Conservation (phyloP, 1,284 basidiomycete genomes). For the Prillingera fragicola region DNA sequence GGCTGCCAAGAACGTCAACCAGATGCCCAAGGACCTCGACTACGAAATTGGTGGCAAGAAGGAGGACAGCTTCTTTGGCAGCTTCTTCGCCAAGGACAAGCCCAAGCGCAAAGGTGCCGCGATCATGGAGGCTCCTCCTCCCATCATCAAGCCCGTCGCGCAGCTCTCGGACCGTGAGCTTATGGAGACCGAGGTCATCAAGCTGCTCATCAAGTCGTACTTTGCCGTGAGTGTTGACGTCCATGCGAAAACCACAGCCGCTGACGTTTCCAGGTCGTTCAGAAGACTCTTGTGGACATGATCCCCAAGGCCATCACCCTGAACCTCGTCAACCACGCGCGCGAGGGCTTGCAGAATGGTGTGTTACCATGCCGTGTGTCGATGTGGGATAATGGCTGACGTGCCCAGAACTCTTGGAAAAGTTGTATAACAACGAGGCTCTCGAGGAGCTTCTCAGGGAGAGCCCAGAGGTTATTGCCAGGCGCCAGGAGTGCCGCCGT, state of each 20-base stretch:
- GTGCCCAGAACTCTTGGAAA: slow-evolving; percentile 37
- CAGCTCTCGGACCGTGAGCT: slow-evolving; percentile 83
- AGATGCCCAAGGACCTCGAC: slow-evolving; percentile 71
- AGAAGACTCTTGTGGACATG: slow-evolving; percentile 99
- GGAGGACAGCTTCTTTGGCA: slow-evolving; percentile 89
- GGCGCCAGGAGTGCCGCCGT: slow-evolving; percentile 21
- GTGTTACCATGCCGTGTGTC: no score
- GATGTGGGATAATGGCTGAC: no score
- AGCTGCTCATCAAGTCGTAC: slow-evolving; percentile 54
- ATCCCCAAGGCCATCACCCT: slow-evolving; percentile 94
- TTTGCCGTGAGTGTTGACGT: no score
- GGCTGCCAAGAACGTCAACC: slow-evolving; percentile 55
- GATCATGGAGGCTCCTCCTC: slow-evolving; percentile 87
- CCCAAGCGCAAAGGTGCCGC: slow-evolving; percentile 69
- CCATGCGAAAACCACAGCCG: no score
- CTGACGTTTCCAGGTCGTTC: slow-evolving; percentile 97
- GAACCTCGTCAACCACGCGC: slow-evolving; percentile 82
- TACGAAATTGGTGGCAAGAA: slow-evolving; percentile 66
- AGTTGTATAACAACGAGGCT: slow-evolving; percentile 65
- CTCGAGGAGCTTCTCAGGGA: slow-evolving; percentile 89
- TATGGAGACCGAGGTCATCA: slow-evolving; percentile 99
- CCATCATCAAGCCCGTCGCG: slow-evolving; percentile 84
- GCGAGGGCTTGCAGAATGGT: slow-evolving; percentile 80
- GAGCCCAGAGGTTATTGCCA: slow-evolving; percentile 53
- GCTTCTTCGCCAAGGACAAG: slow-evolving; percentile 70